Percentiles rank a stretch among this genome's conserved stretches.
Conservation (phyloP, 78 protist genomes). For the Cyanophora paradoxa region DNA sequence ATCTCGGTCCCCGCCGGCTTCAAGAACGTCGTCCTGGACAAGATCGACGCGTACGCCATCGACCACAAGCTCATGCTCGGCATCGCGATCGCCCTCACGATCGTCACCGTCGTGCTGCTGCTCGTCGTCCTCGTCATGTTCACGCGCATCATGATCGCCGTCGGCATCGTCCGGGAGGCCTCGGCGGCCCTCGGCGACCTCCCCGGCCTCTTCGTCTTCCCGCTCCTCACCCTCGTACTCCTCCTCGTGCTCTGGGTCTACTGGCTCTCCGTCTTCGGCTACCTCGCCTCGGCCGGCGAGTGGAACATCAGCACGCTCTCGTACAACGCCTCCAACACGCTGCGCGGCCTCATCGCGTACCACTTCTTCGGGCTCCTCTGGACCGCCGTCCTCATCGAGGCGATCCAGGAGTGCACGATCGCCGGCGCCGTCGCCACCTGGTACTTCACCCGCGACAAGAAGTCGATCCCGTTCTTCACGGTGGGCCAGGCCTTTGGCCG, state of each 20-base stretch:
- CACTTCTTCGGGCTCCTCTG: slow-evolving; percentile 74
- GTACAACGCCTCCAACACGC: neutral
- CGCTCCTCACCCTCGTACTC: slow-evolving; percentile 27
- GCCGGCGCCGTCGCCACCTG: slow-evolving; percentile 69
- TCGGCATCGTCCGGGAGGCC: slow-evolving; percentile 63
- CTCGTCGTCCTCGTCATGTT: no score
- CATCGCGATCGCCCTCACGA: no score
- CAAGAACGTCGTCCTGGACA: no score
- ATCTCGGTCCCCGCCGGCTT: no score
- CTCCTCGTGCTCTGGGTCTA: slow-evolving; percentile 37
- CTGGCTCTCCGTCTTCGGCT: slow-evolving; percentile 16
- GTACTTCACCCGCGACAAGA: slow-evolving; percentile 39
- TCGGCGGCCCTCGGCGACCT: slow-evolving; percentile 44
- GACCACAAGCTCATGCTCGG: no score
- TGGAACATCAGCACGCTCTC: neutral
- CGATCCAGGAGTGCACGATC: slow-evolving; percentile 54
- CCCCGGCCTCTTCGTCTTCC: slow-evolving; percentile 66
- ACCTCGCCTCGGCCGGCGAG: neutral
- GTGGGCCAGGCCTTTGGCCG: slow-evolving; percentile 15
- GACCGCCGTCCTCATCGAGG: slow-evolving; percentile 54
- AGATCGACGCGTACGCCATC: no score
- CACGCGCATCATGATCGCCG: slow-evolving; percentile 28
- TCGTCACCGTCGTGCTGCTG: no score
- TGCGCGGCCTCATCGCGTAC: slow-evolving; percentile 21
- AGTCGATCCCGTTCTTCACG: neutral